A percentile compares a stretch with the other conserved stretches of the same genome.
Conservation (phyloP, 495 filamentous ascomycete genomes). For the Aspergillus hancockii region DNA sequence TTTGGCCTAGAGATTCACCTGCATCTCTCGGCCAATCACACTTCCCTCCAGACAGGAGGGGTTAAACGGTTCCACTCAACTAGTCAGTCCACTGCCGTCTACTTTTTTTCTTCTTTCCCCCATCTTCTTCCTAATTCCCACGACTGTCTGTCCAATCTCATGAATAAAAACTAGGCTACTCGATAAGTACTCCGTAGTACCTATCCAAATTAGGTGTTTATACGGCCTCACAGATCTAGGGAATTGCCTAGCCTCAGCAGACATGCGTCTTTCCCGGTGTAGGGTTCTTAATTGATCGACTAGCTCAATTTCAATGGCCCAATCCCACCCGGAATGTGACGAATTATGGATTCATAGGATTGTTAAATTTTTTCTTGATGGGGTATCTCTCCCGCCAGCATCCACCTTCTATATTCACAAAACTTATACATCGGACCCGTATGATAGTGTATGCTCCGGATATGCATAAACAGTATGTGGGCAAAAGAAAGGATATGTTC, state of each 20-base stretch:
- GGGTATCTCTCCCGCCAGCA: neutral
- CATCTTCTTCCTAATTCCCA: neutral
- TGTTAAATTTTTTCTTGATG: neutral
- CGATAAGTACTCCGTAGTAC: neutral
- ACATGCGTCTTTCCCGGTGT: neutral
- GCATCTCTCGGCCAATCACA: neutral
- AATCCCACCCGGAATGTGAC: neutral
- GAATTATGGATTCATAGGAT: neutral
- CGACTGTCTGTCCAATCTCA: neutral
- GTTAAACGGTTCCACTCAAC: neutral
- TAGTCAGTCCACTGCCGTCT: constrained; percentile 1
- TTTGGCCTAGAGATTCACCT: constrained; percentile 7
- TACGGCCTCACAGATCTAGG: neutral
- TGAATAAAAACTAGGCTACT: neutral
- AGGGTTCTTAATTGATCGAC: neutral
- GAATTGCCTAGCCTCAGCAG: neutral
- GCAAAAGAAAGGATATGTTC: neutral
- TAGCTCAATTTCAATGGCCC: neutral
- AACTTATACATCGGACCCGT: too few species aligned
- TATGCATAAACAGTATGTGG: neutral
- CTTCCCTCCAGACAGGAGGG: neutral
- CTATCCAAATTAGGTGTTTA: neutral
- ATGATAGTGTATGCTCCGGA: neutral
- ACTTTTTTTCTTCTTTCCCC: neutral
- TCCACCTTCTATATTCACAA: neutral